phyloP scores from a whole-genome alignment of 352 stramenopile genomes.

The Phytophthora sp. region DNA sequence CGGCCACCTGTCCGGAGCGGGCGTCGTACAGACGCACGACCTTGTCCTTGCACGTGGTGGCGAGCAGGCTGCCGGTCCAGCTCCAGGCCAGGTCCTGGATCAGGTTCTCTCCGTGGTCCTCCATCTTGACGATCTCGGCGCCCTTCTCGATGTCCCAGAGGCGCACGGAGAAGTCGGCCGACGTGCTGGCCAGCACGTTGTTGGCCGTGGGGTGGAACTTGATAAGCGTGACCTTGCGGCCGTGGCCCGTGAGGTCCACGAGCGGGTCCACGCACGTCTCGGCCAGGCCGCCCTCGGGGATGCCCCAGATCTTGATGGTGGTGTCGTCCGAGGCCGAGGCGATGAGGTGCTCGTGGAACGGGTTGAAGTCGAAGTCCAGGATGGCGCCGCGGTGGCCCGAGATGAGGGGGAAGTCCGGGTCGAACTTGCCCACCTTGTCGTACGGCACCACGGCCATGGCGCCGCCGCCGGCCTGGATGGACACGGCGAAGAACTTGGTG shows the following conservation, averaged over 20 bases:
- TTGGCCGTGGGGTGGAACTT: slow-evolving; percentile 98
- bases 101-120: slow-evolving; percentile 86
- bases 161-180: slow-evolving; percentile 96
- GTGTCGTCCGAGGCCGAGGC: slow-evolving; percentile 97
- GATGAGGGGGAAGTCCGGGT: slow-evolving; percentile 94
- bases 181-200: slow-evolving; percentile 97
- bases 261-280: slow-evolving; percentile 96
- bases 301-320: slow-evolving; percentile 98
- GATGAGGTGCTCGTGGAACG: slow-evolving; percentile 96
- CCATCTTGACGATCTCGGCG: slow-evolving; percentile 90
- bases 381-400: slow-evolving; percentile 96
- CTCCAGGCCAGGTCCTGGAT: slow-evolving; percentile 99
- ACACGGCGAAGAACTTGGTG: slow-evolving; percentile 99
- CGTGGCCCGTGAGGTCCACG: slow-evolving; percentile 96
- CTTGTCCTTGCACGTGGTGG: slow-evolving; percentile 99
- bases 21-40: slow-evolving; percentile 96
- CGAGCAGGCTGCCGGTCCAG: slow-evolving; percentile 95
- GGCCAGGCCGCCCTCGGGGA: slow-evolving; percentile 93
- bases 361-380: slow-evolving; percentile 99
- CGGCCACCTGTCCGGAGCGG: slow-evolving; percentile 79
- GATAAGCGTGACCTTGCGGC: slow-evolving; percentile 97
- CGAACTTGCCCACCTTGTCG: slow-evolving; percentile 95
- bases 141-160: slow-evolving; percentile 99
- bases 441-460: slow-evolving; percentile 95
- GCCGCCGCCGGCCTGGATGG: slow-evolving; percentile 89